These are phyloP conservation scores for Leishmania arabica DNA, from an alignment of 208 protist genomes.

Conservation along the genomic window DNA sequence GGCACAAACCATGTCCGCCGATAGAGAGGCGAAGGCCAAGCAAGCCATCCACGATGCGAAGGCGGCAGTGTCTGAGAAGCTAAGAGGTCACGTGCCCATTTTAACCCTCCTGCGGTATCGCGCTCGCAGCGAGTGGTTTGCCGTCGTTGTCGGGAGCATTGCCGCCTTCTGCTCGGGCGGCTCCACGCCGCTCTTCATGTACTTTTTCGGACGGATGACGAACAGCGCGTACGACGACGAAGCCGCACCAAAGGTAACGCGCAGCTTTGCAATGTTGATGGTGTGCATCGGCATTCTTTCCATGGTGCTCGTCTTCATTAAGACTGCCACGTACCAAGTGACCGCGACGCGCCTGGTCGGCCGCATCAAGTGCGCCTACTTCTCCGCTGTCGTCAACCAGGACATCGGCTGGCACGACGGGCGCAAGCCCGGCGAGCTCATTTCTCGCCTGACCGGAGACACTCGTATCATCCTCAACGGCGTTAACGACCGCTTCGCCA, in stretches of 20 bases:
- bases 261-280: conserved; percentile 66
- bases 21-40: not conserved
- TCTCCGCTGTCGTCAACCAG: conserved; percentile 66
- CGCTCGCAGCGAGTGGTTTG: conserved; percentile 39
- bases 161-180: conserved; percentile 61
- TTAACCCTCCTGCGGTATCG: conserved; percentile 72
- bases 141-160: conserved; percentile 69
- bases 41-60: conserved; percentile 22
- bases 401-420: conserved; percentile 87
- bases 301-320: conserved; percentile 53
- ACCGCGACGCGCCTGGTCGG: conserved; percentile 50
- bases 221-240: conserved; percentile 56
- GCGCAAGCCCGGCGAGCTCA: conserved; percentile 69
- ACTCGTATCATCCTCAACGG: conserved; percentile 81
- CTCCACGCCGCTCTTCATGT: conserved; percentile 74
- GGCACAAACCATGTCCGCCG: not conserved
- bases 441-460: conserved; percentile 73
- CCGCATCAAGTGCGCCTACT: conserved; percentile 51
- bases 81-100: conserved; percentile 42
- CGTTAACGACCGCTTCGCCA: conserved; percentile 85
- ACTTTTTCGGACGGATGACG: conserved; percentile 78
- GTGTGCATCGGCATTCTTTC: conserved; percentile 42
- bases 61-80: conserved; percentile 1
- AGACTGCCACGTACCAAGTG: conserved; percentile 44
- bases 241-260: conserved; percentile 42